phyloP scores from a whole-genome alignment of 176 grass and related monocot species.

The Triticum monococcum region DNA sequence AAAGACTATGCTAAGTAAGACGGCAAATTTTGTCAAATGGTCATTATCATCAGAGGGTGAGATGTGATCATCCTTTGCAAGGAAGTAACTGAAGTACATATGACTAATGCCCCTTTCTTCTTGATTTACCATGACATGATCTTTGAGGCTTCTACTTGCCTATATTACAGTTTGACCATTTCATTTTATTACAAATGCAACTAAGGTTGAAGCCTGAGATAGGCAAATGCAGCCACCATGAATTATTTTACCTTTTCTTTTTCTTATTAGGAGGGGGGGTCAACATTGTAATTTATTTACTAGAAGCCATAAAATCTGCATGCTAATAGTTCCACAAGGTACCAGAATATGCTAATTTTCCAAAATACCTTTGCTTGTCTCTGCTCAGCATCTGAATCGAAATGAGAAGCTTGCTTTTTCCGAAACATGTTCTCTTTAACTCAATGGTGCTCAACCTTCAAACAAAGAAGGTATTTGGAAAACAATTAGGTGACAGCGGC shows the following conservation, averaged over 20 bases:
- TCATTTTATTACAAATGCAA: neutral
- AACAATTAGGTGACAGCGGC: neutral
- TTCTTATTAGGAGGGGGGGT: neutral
- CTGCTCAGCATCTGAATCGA: constrained; percentile 35
- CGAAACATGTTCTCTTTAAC: constrained; percentile 64
- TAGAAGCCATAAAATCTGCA: neutral
- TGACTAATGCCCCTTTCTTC: neutral
- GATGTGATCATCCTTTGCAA: neutral
- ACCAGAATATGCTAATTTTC: constrained; percentile 4
- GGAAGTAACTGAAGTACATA: neutral
- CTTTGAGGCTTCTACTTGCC: neutral
- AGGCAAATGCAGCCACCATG: neutral
- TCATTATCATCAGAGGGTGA: neutral
- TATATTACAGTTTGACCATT: neutral
- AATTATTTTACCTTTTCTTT: neutral
- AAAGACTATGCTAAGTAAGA: neutral
- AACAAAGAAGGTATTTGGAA: neutral
- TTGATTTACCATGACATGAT: neutral
- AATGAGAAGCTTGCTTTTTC: constrained; percentile 50
- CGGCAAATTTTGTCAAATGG: neutral
- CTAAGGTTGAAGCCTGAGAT: neutral
- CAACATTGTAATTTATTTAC: neutral
- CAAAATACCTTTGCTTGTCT: constrained; percentile 58
- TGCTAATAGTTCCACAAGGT: constrained; percentile 6
- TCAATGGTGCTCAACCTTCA: constrained; percentile 28